Conservation (phyloP, 2,329 filamentous ascomycete genomes). For the Ascochyta koolunga region DNA sequence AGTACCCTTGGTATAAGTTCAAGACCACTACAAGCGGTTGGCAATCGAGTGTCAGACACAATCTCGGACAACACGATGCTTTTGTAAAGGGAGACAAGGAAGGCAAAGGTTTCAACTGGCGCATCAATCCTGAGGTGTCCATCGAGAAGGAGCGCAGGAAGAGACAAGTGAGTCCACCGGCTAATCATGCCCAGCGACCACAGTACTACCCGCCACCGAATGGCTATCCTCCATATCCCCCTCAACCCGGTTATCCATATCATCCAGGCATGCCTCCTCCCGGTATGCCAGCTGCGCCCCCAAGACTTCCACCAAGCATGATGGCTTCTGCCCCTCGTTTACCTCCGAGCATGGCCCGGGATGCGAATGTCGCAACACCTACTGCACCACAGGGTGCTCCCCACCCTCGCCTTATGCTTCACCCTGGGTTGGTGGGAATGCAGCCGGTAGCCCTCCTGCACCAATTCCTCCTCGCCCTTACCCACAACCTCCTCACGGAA, state of each 20-base stretch:
- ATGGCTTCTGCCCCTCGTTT: conserved; percentile 38
- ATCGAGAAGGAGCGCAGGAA: conserved; percentile 64
- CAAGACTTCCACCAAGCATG: conserved; percentile 37
- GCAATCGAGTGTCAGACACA: conserved; percentile 71
- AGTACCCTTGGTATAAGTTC: conserved; percentile 69
- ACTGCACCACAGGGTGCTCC: conserved; percentile 34
- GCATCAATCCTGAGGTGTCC: conserved; percentile 63
- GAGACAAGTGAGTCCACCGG: conserved; percentile 55
- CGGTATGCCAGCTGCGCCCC: conserved; percentile 36
- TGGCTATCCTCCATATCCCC: conserved; percentile 36
- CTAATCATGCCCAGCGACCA: conserved; percentile 38
- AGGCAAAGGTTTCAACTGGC: conserved; percentile 70
- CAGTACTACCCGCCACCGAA: conserved; percentile 42
- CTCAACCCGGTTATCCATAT: conserved; percentile 35
- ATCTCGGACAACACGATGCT: conserved; percentile 63
- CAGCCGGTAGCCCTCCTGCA: conserved; percentile 33
- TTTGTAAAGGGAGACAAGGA: conserved; percentile 66
- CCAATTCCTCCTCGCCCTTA: conserved; percentile 40
- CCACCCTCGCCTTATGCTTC: conserved; percentile 45
- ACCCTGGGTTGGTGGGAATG: conserved; percentile 44
- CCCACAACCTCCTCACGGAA: conserved; percentile 33
- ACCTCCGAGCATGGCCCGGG: conserved; percentile 46
- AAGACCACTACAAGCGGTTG: conserved; percentile 65
- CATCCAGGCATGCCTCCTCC: conserved; percentile 41
- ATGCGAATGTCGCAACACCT: conserved; percentile 30